Evolutionary conservation across 108 stramenopile genomes (phyloP), one percentile per base, ranked within the genome.

Genomic region (Nitzschia sp.): DNA sequence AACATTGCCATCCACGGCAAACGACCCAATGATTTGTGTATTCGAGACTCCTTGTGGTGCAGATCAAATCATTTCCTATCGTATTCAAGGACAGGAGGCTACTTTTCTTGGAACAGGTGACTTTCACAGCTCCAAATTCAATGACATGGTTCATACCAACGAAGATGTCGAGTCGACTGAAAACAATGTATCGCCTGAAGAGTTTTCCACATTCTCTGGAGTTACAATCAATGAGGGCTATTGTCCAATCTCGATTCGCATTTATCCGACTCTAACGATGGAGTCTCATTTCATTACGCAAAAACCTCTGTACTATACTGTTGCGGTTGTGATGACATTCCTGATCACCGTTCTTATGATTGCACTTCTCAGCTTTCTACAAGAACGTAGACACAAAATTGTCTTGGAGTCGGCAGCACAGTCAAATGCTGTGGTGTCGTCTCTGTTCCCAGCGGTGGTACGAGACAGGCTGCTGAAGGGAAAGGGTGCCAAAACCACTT

Each of bases 391-490:
- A 3, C 50, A 65, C 17, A 42, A 65, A 50, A 25, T 44, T 9
- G 51, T 65, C 25, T 19, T 65, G 63, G 41, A 51, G 29, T 10
- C 42, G 3, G 74, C 74, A 22, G 15, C 56, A 0, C 59, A 56
- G n/a, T 51, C 65, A 26, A 58, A 60, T 17, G 67, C 67, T 9
- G 58, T 75, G 11, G 74, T 75, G 2, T 62, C 66, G 25, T 75
- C 74, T 42, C 53, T 75, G 7, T 75, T 75, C 22, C 74, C 74
- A 17, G 63, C 63, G 2, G 63, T 44, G 2, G 63, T 65, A 3
- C 50, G 63, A 25, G 63, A 65, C 22, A 48, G 63, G 14, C 10
- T 65, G 10, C 44, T 62, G 41, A 15, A 10, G 11, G 40, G 42
- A 41, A 37, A 62, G 43, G 57, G 29, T 9, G 38, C 3, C 26